These are phyloP conservation scores for Hypoxylon rubiginosum DNA, from an alignment of 2,329 filamentous ascomycete genomes.

Conservation along the genomic window DNA sequence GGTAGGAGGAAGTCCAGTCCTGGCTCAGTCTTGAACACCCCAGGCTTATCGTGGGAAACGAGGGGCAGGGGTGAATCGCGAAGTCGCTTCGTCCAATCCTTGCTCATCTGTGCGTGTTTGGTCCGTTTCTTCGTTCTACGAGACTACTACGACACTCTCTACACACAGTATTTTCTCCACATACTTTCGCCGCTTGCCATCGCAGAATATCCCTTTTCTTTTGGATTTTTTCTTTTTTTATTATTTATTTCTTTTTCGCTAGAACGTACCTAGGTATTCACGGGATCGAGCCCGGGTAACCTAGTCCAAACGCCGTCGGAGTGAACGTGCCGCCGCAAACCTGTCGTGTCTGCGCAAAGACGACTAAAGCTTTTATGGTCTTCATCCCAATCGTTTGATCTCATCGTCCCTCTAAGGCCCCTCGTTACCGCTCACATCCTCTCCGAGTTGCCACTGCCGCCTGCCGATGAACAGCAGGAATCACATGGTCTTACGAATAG, in stretches of 20 bases:
- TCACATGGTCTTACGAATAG: conserved; percentile 38
- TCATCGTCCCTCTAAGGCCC: conserved; percentile 13
- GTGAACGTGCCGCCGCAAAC: conserved; percentile 19
- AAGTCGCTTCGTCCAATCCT: conserved; percentile 41
- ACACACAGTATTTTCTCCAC: conserved; percentile 42
- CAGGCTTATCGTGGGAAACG: conserved; percentile 42
- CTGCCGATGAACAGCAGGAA: conserved; percentile 34
- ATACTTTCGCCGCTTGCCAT: conserved; percentile 33
- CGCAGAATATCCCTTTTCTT: conserved; percentile 40
- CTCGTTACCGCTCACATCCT: conserved; percentile 20
- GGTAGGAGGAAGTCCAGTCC: conserved; percentile 29
- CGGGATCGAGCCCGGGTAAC: conserved; percentile 17
- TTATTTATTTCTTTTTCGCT: conserved; percentile 28
- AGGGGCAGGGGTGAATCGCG: conserved; percentile 39
- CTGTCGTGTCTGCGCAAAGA: conserved; percentile 19
- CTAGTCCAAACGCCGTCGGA: conserved; percentile 27
- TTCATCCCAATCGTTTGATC: conserved; percentile 32
- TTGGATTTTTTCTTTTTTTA: conserved; percentile 12
- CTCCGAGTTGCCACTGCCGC: conserved; percentile 38
- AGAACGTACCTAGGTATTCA: conserved; percentile 26
- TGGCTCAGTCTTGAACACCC: conserved; percentile 35
- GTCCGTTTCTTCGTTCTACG: conserved; percentile 27
- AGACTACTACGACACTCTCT: conserved; percentile 31
- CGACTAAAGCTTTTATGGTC: conserved; percentile 4
- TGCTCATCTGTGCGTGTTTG: conserved; percentile 38